A percentile compares a stretch with the other conserved stretches of the same genome.
These are phyloP conservation scores for Exophiala viscosa DNA, from an alignment of 2,329 filamentous ascomycete genomes.

Conservation along the genomic window DNA sequence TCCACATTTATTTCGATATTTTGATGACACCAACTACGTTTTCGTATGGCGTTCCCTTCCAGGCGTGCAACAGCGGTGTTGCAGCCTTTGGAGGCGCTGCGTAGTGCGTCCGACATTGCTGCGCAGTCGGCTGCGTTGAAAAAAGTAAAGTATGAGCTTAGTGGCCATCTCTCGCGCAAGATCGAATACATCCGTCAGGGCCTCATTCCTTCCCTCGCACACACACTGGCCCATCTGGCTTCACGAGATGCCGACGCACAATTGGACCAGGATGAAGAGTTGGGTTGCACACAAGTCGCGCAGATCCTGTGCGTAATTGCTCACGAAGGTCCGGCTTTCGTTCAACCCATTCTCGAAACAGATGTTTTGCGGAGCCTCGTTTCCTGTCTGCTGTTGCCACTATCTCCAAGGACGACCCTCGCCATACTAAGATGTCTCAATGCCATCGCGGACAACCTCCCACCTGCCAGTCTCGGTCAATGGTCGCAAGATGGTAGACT, in stretches of 20 bases:
- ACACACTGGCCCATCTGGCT: conserved; percentile 42
- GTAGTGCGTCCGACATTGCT: conserved; percentile 1
- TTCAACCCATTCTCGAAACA: conserved; percentile 68
- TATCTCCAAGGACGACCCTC: conserved; percentile 62
- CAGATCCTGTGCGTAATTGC: conserved; percentile 82
- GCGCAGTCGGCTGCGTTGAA: conserved; percentile 53
- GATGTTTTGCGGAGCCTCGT: conserved; percentile 65
- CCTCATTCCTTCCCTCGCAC: conserved; percentile 53
- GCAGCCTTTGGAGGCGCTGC: conserved; percentile 12
- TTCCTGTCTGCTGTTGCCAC: conserved; percentile 64
- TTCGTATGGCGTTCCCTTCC: conserved; percentile 14
- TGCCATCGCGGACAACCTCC: conserved; percentile 64
- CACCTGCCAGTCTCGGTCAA: conserved; percentile 52
- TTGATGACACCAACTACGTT: not conserved
- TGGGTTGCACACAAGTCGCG: conserved; percentile 70
- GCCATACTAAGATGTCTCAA: conserved; percentile 72
- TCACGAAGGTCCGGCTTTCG: conserved; percentile 74
- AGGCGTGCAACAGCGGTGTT: conserved; percentile 6
- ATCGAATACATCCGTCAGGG: conserved; percentile 71
- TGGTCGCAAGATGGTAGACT: conserved; percentile 51
- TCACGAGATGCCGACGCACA: conserved; percentile 34
- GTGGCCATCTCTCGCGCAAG: conserved; percentile 85
- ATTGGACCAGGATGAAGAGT: conserved; percentile 58
- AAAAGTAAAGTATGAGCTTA: conserved; percentile 79
- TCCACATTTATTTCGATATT: not conserved